phyloP scores from a whole-genome alignment of 2,329 filamentous ascomycete species.

The Aaosphaeria arxii region DNA sequence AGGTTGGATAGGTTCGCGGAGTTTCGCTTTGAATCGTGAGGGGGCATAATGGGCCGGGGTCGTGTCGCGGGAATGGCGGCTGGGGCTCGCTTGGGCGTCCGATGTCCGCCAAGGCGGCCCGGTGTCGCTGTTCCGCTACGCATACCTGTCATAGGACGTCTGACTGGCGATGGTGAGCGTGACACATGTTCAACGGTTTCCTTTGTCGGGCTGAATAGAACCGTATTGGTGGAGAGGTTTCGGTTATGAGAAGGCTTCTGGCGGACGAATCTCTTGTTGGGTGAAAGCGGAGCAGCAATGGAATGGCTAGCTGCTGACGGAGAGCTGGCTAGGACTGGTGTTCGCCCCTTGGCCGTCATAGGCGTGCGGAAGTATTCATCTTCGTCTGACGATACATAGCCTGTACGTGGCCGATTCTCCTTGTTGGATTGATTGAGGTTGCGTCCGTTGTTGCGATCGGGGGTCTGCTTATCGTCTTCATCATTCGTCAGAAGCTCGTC shows the following conservation, averaged over 20 bases:
- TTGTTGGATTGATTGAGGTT: conserved; percentile 17
- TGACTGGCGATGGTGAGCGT: conserved; percentile 21
- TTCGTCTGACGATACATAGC: conserved; percentile 33
- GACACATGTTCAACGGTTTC: conserved; percentile 35
- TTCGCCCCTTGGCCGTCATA: conserved; percentile 25
- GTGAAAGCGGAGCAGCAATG: conserved; percentile 30
- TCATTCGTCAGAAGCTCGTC: conserved; percentile 83
- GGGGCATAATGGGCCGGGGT: conserved; percentile 29
- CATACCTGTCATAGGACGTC: conserved; percentile 23
- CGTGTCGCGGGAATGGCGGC: conserved; percentile 26
- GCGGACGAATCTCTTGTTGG: conserved; percentile 16
- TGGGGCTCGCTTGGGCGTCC: conserved; percentile 42
- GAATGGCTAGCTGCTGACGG: conserved; percentile 30
- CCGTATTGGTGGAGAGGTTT: conserved; percentile 77
- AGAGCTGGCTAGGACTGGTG: conserved; percentile 12
- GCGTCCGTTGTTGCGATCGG: conserved; percentile 2
- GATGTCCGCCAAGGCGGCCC: conserved; percentile 26
- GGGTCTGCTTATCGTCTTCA: conserved; percentile 41
- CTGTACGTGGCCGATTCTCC: conserved; percentile 19
- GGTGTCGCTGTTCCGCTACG: conserved; percentile 36
- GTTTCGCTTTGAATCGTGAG: conserved; percentile 57
- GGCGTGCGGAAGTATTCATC: conserved; percentile 46
- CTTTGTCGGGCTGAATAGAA: conserved; percentile 70
- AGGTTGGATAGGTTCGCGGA: conserved; percentile 56
- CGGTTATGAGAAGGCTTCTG: conserved; percentile 58